These are phyloP conservation scores for Leccinum pellstonianum DNA, from an alignment of 768 basidiomycete species.

Conservation along the genomic window DNA sequence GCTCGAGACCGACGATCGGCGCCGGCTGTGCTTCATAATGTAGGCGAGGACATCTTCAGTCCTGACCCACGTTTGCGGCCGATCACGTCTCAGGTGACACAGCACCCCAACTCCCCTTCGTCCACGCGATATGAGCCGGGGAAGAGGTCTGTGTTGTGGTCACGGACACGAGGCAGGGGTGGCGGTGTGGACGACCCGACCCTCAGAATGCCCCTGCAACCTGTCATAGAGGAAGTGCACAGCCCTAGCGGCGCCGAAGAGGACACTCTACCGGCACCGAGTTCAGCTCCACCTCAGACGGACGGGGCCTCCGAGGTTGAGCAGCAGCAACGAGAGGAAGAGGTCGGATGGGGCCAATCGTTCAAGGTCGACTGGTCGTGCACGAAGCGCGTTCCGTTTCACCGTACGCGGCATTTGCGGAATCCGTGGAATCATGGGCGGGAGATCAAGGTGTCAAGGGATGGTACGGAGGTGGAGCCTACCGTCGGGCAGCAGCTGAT, in stretches of 20 bases:
- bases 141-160: slow-evolving; percentile 38
- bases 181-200: slow-evolving; percentile 17
- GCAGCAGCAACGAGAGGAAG: slow-evolving; percentile 24
- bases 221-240: slow-evolving; percentile 25
- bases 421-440: slow-evolving; percentile 93
- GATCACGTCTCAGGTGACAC: background rate
- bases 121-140: slow-evolving; percentile 40
- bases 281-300: background rate
- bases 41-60: slow-evolving; percentile 33
- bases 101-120: background rate
- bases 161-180: slow-evolving; percentile 17
- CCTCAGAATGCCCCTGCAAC: slow-evolving; percentile 14
- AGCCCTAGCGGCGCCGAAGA: slow-evolving; percentile 14
- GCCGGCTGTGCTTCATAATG: slow-evolving; percentile 49
- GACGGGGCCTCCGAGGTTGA: background rate
- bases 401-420: slow-evolving; percentile 71
- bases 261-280: slow-evolving; percentile 1
- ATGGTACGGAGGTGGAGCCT: slow-evolving; percentile 93
- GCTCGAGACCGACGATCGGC: slow-evolving; percentile 39
- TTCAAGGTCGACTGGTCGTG: slow-evolving; percentile 86
- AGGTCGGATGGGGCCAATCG: slow-evolving; percentile 61
- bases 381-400: slow-evolving; percentile 70
- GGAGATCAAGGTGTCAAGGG: slow-evolving; percentile 79
- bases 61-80: slow-evolving; percentile 23
- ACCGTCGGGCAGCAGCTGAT: slow-evolving; percentile 62